Conservation (phyloP, 1,139 yeast species). For the Lodderomyces metapsilosis region DNA sequence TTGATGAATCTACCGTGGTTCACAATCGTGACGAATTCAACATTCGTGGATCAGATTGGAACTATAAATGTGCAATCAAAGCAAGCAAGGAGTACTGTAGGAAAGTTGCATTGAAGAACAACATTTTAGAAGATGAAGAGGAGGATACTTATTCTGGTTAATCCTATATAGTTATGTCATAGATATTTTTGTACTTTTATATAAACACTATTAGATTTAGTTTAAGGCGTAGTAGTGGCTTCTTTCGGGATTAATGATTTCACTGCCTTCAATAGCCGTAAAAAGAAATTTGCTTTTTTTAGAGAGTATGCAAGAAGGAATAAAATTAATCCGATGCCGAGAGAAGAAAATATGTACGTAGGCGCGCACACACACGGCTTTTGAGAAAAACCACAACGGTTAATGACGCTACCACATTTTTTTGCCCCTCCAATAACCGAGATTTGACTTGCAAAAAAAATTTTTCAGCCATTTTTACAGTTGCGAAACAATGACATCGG, state of each 20-base stretch:
- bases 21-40: slow-evolving; percentile 13
- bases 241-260: too few species aligned
- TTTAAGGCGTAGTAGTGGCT: too few species aligned
- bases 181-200: too few species aligned
- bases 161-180: too few species aligned
- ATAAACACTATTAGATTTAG: too few species aligned
- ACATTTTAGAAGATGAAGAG: slow-evolving; percentile 3
- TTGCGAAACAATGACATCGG: slow-evolving; percentile 1
- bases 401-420: not conserved
- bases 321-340: slow-evolving; percentile 1
- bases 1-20: slow-evolving; percentile 19
- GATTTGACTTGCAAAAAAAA: not conserved
- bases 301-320: too few species aligned
- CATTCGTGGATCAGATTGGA: slow-evolving; percentile 19
- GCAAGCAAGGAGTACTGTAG: slow-evolving; percentile 26
- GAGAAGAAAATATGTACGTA: not conserved
- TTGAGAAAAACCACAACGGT: not conserved
- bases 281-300: not conserved
- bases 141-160: not conserved
- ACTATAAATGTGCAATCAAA: slow-evolving; percentile 26
- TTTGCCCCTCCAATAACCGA: slow-evolving; percentile 8
- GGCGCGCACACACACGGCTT: not conserved
- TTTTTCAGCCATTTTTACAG: not conserved
- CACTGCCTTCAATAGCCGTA: not conserved
- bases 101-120: slow-evolving; percentile 14